Percentiles rank a stretch among this genome's conserved stretches.
Conservation (phyloP, 2,329 filamentous ascomycete genomes). For the Escovopsis sp. region DNA sequence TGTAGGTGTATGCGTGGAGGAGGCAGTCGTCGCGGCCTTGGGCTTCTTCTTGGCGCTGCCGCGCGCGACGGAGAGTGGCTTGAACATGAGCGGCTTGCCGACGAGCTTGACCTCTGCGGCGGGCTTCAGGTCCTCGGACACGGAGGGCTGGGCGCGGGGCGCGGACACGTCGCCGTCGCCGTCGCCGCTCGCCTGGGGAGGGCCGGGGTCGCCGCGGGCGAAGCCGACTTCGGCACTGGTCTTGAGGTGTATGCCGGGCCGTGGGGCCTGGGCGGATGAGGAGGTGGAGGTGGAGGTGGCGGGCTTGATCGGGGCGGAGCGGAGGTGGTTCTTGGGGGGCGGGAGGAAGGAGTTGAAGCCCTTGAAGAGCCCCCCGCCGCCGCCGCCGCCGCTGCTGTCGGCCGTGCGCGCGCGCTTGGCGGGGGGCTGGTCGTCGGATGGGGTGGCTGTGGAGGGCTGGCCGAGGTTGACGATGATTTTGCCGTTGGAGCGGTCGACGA, state of each 20-base stretch:
- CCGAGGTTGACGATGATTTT: conserved; percentile 76
- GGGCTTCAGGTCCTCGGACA: conserved; percentile 40
- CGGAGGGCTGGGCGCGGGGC: conserved; percentile 31
- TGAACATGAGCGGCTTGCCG: conserved; percentile 76
- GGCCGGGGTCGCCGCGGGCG: conserved; percentile 35
- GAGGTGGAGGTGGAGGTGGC: background rate
- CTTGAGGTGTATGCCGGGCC: conserved; percentile 48
- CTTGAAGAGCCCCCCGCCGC: conserved; percentile 48
- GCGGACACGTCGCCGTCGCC: conserved; percentile 12
- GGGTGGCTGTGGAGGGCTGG: conserved; percentile 20
- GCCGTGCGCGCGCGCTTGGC: conserved; percentile 53
- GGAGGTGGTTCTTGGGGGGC: conserved; percentile 52
- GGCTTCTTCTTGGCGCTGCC: conserved; percentile 53
- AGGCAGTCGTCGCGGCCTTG: conserved; percentile 9
- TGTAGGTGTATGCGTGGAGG: too few relatives aligned
- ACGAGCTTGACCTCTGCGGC: conserved; percentile 53
- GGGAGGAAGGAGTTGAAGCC: conserved; percentile 81
- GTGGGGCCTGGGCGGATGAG: conserved; percentile 16
- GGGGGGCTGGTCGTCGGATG: conserved; percentile 30
- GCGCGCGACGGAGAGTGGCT: conserved; percentile 69
- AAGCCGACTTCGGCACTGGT: conserved; percentile 77
- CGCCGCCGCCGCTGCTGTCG: conserved; percentile 14
- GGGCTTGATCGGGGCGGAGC: conserved; percentile 12
- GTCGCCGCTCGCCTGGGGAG: too few relatives aligned
- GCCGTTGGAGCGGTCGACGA: conserved; percentile 67